Base-by-base conservation (phyloP, 2,329 filamentous ascomycete genomes). In the Rhexocercosporidium sp. region DNA sequence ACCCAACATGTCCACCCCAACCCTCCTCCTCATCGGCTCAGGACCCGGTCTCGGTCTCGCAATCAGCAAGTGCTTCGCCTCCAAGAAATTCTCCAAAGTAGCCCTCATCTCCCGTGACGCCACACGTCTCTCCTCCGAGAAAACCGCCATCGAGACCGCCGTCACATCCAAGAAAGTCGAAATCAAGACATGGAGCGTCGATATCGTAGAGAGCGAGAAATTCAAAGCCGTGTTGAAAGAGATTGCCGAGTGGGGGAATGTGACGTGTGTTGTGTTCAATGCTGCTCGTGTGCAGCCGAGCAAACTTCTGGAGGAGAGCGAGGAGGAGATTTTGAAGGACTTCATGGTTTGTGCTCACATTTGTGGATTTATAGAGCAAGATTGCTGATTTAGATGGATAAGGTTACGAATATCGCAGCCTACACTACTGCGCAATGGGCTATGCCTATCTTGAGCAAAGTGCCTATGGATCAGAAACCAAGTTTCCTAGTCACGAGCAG, bases 181-280 rank as follows among this genome's bases (percentile, higher is more conserved):
- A 12, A 79, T 86, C 68, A 78, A 80, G 66, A 83, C 79, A 0
- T 81, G 82, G 70, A 72, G 73, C 4, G 78, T 82, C 51, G 83
- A 86, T 68, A 74, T 86, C 9, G 74, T 78, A 16, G 77, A 85
- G 60, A 72, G 78, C 0, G 67, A 73, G 0, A 75, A 77, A 3
- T 77, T 85, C 46, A 74, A 76, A 4, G 71, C 69, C 14, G 79
- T 79, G 0, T 76, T 86, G 4, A 72, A 77, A 7, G 75, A 83
- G 44, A 77, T 83, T 4, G 81, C 82, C n/a, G 76, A 78, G 1
- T 77, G 80, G 56, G 81, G 81, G 20, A 77, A 77, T n/a, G 75
- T 85, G 1, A 82, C 85, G 56, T 82, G 81, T 25, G 77, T 86
- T 3, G 80, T 85, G 51, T 86, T 82, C 78, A 87, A 87, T 69